These are phyloP conservation scores for Cutaneotrichosporon daszewskae DNA, from an alignment of 1,284 basidiomycete genomes.

Conservation along the genomic window DNA sequence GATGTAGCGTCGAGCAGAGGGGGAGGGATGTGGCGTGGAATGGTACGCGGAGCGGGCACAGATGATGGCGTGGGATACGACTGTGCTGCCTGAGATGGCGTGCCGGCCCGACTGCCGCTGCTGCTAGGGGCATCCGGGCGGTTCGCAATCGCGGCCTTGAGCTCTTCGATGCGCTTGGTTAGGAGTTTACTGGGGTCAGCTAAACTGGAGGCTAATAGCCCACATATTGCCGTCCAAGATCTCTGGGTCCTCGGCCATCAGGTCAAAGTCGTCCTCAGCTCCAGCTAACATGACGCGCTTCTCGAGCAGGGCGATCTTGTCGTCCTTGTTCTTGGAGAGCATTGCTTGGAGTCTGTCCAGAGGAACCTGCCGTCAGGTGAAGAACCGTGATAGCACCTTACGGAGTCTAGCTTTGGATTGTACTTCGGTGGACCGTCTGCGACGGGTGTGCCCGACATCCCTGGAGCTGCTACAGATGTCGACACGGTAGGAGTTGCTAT, in stretches of 20 bases:
- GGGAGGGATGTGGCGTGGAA: background rate
- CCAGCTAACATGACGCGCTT: conserved; percentile 7
- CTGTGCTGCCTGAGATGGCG: background rate
- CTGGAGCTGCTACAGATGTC: too few species aligned
- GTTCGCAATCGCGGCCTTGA: conserved; percentile 32
- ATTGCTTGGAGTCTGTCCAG: conserved; percentile 28
- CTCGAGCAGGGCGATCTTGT: conserved; percentile 27
- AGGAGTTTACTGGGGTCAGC: conserved; percentile 19
- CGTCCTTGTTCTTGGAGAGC: conserved; percentile 30
- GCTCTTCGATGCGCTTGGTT: conserved; percentile 30
- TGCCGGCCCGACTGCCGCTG: background rate
- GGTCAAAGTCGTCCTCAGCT: conserved; percentile 17
- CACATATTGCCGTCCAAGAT: conserved; percentile 32
- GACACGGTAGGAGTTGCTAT: too few species aligned
- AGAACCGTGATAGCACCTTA: background rate
- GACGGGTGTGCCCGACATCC: too few species aligned
- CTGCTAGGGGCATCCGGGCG: too few species aligned
- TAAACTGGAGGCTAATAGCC: conserved; percentile 4
- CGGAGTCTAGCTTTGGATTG: conserved; percentile 2
- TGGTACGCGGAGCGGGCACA: background rate
- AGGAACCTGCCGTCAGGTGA: conserved; percentile 14
- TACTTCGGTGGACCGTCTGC: background rate
- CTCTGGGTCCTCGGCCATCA: conserved; percentile 31
- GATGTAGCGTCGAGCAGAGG: too few species aligned
- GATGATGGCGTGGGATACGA: conserved; percentile 3